Evolutionary conservation across 2,329 filamentous ascomycete genomes (phyloP).

Genomic region (Pseudopyricularia javanii): DNA sequence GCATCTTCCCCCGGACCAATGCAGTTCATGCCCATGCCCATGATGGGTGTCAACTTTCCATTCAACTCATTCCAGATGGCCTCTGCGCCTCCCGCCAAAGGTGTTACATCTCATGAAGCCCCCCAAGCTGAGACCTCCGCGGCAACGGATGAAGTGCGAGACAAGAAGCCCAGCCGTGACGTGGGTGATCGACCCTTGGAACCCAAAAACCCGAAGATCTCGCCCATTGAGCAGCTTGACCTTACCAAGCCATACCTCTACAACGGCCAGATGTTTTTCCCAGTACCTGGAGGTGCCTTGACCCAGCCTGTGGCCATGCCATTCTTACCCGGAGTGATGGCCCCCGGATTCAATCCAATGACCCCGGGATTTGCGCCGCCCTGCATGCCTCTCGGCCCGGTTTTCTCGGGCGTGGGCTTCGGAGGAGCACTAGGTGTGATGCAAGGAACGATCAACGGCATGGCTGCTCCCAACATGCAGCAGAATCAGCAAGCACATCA

Average conservation of each 20-base stretch:
- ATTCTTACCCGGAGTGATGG: conserved; percentile 7
- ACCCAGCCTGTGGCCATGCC: conserved; percentile 5
- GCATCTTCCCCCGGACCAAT: background rate
- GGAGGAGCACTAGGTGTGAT: conserved; percentile 2
- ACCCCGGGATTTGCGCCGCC: conserved; percentile 12
- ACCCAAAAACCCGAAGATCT: conserved; percentile 16
- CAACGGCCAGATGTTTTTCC: conserved; percentile 21
- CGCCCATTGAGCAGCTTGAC: conserved; percentile 33
- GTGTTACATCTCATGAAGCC: conserved; percentile 8
- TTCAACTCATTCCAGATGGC: conserved; percentile 7
- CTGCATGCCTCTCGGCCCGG: conserved; percentile 9
- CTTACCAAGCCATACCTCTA: conserved; percentile 29
- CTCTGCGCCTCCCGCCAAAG: conserved; percentile 4
- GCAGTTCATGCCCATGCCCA: conserved; percentile 13
- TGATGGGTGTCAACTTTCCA: conserved; percentile 19
- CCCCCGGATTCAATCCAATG: conserved; percentile 7
- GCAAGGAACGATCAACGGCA: background rate
- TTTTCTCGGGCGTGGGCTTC: conserved; percentile 4
- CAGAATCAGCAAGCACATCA: conserved; percentile 5
- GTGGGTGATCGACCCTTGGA: conserved; percentile 13
- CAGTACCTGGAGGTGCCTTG: conserved; percentile 8
- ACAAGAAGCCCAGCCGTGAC: conserved; percentile 10
- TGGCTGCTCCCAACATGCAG: conserved; percentile 6
- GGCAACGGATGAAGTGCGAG: conserved; percentile 9
- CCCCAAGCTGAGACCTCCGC: background rate